Conservation (phyloP, 805 yeast species). For the Yamadazyma insecticola region DNA sequence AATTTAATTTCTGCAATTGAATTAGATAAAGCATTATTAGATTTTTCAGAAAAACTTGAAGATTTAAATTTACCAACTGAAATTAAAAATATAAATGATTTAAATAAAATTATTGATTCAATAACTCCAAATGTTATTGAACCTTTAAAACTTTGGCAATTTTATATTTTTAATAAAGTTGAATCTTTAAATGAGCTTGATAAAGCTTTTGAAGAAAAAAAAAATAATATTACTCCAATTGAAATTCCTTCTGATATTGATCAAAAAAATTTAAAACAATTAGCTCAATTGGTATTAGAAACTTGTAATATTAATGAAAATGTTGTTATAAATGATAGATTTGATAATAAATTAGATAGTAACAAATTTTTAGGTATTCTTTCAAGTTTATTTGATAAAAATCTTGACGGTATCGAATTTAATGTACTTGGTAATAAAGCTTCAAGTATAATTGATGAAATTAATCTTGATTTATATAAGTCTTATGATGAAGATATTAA, state of each 20-base stretch:
- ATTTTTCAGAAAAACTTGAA: slow-evolving; percentile 57
- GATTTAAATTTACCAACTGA: slow-evolving; percentile 59
- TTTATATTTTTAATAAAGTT: slow-evolving; percentile 63
- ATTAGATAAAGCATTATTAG: slow-evolving; percentile 63
- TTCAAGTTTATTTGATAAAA: slow-evolving; percentile 14
- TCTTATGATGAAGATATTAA: slow-evolving; percentile 71
- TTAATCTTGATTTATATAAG: slow-evolving; percentile 67
- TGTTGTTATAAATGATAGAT: slow-evolving; percentile 48
- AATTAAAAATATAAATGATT: slow-evolving; percentile 48
- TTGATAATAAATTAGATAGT: slow-evolving; percentile 50
- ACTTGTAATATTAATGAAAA: slow-evolving; percentile 34
- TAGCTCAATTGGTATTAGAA: slow-evolving; percentile 47
- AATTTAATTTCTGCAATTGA: slow-evolving; percentile 82
- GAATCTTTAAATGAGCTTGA: slow-evolving; percentile 36
- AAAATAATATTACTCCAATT: slow-evolving; percentile 20
- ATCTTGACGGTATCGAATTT: slow-evolving; percentile 15
- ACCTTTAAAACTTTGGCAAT: slow-evolving; percentile 78
- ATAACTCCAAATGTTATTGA: slow-evolving; percentile 64
- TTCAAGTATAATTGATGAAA: slow-evolving; percentile 60
- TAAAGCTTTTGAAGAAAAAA: slow-evolving; percentile 27
- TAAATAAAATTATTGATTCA: slow-evolving; percentile 60
- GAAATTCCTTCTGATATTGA: slow-evolving; percentile 42
- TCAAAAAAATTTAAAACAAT: slow-evolving; percentile 29
- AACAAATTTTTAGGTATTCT: slow-evolving; percentile 51
- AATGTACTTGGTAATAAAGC: slow-evolving; percentile 34